Conservation (phyloP, 768 basidiomycete genomes). For the Gloeophyllum trabeum region DNA sequence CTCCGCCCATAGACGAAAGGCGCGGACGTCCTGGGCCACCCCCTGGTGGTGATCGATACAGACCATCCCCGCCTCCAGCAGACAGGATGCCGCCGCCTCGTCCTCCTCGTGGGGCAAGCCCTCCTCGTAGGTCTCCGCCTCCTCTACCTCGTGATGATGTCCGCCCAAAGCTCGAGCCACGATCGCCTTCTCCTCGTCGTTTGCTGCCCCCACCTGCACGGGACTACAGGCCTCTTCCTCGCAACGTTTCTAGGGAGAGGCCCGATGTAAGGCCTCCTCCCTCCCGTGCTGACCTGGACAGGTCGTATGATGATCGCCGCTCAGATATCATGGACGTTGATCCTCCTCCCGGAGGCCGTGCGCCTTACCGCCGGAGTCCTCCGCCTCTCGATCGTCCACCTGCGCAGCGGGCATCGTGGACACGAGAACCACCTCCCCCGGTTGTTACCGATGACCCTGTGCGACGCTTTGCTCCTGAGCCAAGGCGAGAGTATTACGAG, state of each 20-base stretch:
- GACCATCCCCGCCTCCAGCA: background rate
- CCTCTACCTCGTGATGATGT: constrained; percentile 11
- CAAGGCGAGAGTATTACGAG: background rate
- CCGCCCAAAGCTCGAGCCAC: background rate
- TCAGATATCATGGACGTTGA: constrained; percentile 15
- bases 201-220: background rate
- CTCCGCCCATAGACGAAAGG: background rate
- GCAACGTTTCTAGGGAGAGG: background rate
- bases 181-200: background rate
- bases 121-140: constrained; percentile 8
- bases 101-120: background rate
- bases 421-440: background rate
- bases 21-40: background rate
- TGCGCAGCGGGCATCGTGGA: background rate
- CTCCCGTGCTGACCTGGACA: constrained; percentile 9
- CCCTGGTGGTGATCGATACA: background rate
- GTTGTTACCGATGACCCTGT: background rate
- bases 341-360: background rate
- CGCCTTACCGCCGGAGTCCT: background rate
- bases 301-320: constrained; percentile 13
- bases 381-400: background rate
- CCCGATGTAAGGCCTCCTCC: constrained; percentile 2
- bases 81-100: background rate
- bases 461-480: background rate
- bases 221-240: background rate